These are phyloP conservation scores for Desmodesmus armatus DNA, from an alignment of 139 green algal genomes.

Conservation along the genomic window DNA sequence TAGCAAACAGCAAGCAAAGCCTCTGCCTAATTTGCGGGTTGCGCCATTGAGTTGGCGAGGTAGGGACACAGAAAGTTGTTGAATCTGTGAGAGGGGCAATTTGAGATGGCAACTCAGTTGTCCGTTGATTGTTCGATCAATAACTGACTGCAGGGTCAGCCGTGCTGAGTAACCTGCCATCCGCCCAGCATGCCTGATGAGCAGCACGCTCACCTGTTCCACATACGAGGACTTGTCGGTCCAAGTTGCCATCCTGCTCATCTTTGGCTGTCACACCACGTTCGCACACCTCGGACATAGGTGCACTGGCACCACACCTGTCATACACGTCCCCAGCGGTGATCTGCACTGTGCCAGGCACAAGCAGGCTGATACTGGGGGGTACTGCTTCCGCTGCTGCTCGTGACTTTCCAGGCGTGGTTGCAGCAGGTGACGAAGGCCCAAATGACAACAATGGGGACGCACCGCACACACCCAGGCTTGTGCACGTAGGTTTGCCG, in stretches of 20 bases:
- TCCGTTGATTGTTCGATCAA: no score
- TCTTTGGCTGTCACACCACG: constrained; percentile 46
- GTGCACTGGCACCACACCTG: constrained; percentile 29
- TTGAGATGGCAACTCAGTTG: no score
- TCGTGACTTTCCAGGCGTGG: neutral
- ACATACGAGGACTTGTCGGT: constrained; percentile 45
- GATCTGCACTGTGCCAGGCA: constrained; percentile 27
- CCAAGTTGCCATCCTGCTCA: constrained; percentile 47
- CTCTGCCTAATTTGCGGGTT: no score
- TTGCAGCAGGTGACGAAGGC: no score
- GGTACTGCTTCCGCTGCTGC: neutral
- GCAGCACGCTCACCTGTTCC: constrained; percentile 25
- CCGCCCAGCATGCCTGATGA: neutral
- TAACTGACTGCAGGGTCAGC: no score
- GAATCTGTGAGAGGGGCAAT: neutral
- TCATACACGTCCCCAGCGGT: constrained; percentile 41
- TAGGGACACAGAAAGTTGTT: neutral
- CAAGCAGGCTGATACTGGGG: constrained; percentile 43
- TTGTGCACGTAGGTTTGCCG: constrained; percentile 34
- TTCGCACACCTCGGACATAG: constrained; percentile 47
- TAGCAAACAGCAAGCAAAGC: neutral
- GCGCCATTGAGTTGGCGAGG: neutral
- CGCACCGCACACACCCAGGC: constrained; percentile 30
- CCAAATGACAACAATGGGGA: neutral
- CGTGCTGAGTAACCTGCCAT: neutral